These are phyloP conservation scores for Davidsoniella australis DNA, from an alignment of 2,329 filamentous ascomycete species.

Conservation along the genomic window DNA sequence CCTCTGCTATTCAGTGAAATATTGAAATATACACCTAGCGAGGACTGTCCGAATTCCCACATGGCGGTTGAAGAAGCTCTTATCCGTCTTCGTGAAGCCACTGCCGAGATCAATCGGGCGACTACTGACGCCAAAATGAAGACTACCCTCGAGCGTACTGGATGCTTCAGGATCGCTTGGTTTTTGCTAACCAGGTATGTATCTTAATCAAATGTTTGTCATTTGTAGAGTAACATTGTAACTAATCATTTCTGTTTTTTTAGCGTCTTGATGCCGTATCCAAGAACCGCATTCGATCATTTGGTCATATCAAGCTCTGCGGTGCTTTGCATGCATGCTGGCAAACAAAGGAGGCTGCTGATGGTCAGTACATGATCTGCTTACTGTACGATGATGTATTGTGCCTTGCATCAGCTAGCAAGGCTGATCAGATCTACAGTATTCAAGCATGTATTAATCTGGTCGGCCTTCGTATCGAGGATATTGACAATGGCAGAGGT, in stretches of 20 bases:
- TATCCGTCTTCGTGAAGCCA: conserved; percentile 54
- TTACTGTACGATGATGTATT: conserved; percentile 69
- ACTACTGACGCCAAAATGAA: conserved; percentile 58
- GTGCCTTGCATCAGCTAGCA: conserved; percentile 53
- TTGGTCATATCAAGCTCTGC: conserved; percentile 68
- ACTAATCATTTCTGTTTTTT: not conserved
- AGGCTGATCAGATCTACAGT: conserved; percentile 49
- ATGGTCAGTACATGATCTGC: conserved; percentile 70
- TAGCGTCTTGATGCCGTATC: conserved; percentile 35
- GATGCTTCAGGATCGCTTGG: conserved; percentile 65
- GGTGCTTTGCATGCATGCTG: conserved; percentile 73
- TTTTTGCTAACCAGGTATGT: conserved; percentile 54
- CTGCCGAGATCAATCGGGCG: conserved; percentile 67
- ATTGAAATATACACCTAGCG: conserved; percentile 64
- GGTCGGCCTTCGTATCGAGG: conserved; percentile 47
- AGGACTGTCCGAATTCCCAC: conserved; percentile 71
- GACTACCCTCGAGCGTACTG: conserved; percentile 65
- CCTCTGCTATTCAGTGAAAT: conserved; percentile 74
- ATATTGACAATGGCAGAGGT: conserved; percentile 61
- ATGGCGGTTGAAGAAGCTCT: conserved; percentile 61
- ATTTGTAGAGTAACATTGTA: not conserved
- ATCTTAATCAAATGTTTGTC: not conserved
- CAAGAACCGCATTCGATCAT: conserved; percentile 53
- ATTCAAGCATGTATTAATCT: conserved; percentile 60
- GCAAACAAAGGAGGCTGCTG: conserved; percentile 48